Percentiles rank a stretch among this genome's conserved stretches.
These are phyloP conservation scores for Penicillium diatomitis DNA, from an alignment of 495 filamentous ascomycete genomes.

Conservation along the genomic window DNA sequence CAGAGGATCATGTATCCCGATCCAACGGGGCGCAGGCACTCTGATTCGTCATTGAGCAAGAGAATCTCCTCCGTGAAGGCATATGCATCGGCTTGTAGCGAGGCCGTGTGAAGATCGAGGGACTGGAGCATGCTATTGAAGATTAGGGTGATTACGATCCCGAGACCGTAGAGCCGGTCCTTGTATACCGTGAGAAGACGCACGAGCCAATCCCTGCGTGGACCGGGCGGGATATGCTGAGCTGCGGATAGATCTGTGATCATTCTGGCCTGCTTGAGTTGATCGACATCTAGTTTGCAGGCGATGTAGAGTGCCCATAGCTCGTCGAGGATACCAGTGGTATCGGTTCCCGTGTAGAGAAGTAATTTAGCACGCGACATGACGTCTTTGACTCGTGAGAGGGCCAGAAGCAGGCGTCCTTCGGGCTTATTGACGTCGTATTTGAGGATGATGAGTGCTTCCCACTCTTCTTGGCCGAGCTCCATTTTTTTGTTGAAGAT, in stretches of 20 bases:
- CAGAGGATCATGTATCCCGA: constrained; percentile 23
- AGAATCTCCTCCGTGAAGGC: constrained; percentile 22
- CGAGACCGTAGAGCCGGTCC: constrained; percentile 27
- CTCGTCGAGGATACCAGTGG: constrained; percentile 12
- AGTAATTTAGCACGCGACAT: constrained; percentile 14
- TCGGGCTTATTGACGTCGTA: constrained; percentile 18
- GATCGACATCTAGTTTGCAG: constrained; percentile 12
- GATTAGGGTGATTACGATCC: constrained; percentile 19
- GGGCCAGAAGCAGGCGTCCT: constrained; percentile 19
- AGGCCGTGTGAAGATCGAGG: constrained; percentile 8
- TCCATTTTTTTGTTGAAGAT: constrained; percentile 30
- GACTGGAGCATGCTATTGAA: constrained; percentile 26
- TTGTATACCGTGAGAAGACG: constrained; percentile 19
- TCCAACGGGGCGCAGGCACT: constrained; percentile 25
- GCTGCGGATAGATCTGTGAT: constrained; percentile 3
- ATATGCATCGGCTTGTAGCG: constrained; percentile 13
- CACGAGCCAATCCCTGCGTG: background rate
- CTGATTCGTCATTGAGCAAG: constrained; percentile 14
- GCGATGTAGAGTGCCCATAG: constrained; percentile 17
- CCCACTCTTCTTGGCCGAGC: constrained; percentile 28
- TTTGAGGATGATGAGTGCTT: constrained; percentile 21
- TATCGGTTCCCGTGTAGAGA: constrained; percentile 3
- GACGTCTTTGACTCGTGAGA: constrained; percentile 22
- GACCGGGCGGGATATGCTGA: background rate
- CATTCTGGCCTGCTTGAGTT: constrained; percentile 8